These are phyloP conservation scores for Hanseniaspora guilliermondii DNA, from an alignment of 805 yeast species.

Conservation along the genomic window DNA sequence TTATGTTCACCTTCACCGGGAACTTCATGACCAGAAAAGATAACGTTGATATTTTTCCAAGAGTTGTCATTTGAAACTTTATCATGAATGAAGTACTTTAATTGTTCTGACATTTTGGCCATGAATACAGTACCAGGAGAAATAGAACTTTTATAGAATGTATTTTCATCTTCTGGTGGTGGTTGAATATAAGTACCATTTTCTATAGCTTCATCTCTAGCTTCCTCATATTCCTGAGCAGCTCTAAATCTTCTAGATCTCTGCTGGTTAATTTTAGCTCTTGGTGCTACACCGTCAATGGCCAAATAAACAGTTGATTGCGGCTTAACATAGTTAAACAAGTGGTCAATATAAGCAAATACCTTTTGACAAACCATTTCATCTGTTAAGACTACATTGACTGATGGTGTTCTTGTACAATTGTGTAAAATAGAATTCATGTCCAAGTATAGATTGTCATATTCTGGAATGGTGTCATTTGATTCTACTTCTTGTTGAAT, in stretches of 20 bases:
- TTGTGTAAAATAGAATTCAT: constrained; percentile 94
- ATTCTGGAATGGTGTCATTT: constrained; percentile 66
- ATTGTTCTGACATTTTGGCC: constrained; percentile 71
- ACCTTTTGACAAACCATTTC: constrained; percentile 89
- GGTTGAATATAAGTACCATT: constrained; percentile 60
- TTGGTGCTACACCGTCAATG: constrained; percentile 96
- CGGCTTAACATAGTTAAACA: constrained; percentile 79
- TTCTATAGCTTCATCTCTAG: constrained; percentile 56
- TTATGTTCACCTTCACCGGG: constrained; percentile 99
- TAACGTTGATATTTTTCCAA: constrained; percentile 68
- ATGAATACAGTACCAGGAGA: constrained; percentile 96
- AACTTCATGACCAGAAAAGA: constrained; percentile 86
- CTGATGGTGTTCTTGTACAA: constrained; percentile 80
- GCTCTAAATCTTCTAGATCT: constrained; percentile 90
- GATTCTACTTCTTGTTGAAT: constrained; percentile 77
- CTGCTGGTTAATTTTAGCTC: constrained; percentile 98
- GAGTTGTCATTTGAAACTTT: constrained; percentile 75
- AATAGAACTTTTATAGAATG: constrained; percentile 83
- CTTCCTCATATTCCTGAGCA: constrained; percentile 82
- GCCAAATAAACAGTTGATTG: constrained; percentile 86
- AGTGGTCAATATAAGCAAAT: constrained; percentile 85
- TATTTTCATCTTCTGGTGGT: constrained; percentile 44
- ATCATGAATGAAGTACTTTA: constrained; percentile 77
- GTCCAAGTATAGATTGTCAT: constrained; percentile 87
- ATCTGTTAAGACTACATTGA: constrained; percentile 56